Base-by-base conservation (phyloP, 2,329 filamentous ascomycete species). In the Pestalotiopsis sp. region DNA sequence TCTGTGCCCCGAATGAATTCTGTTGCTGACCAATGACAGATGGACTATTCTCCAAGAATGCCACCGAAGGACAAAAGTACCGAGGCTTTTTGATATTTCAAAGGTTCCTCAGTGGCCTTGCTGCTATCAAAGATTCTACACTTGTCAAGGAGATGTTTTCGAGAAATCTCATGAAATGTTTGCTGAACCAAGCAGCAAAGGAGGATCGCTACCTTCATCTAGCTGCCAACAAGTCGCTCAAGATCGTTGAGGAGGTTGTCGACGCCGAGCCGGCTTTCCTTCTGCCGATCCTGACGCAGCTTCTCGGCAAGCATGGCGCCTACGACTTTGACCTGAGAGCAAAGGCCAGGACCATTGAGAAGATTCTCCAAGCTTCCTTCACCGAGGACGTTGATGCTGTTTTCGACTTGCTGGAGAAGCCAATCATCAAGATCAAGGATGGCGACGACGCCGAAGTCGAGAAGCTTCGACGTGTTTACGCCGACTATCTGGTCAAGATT, bases 21-120 rank as follows among this genome's bases (percentile, higher is more conserved):
- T 12, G 17, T 14, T n/a, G 20, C 31, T 62, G 7, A 62, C 59
- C 25, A 20, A 39, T 41, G 60, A 0, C 71, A 95, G 93, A 95
- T 77, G 92, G 92, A 9, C 86, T 98, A 3, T 98, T 98, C 77
- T 91, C 93, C 5, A 89, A 91, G 68, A 90, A 88, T 12, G 92
- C 95, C 7, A 97, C 94, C 1, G 90, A 95, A 58, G 93, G 95
- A 73, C 92, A 97, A 68, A 98, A 98, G 80, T 94, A 93, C 75
- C 94, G 94, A 80, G 96, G 96, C 0, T 95, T 98, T 80, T 90
- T 95, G 75, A 87, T 98, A 2, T 93, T 98, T 75, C 90, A 92
- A 74, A 93, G 92, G 75, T 88, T 94, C 73, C 82, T 98, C 3
- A 82, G 86, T 59, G 82, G 83, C 3, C 80, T 87, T 9, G 82